phyloP scores from a whole-genome alignment of 495 filamentous ascomycete genomes.

The Peziza echinospora region DNA sequence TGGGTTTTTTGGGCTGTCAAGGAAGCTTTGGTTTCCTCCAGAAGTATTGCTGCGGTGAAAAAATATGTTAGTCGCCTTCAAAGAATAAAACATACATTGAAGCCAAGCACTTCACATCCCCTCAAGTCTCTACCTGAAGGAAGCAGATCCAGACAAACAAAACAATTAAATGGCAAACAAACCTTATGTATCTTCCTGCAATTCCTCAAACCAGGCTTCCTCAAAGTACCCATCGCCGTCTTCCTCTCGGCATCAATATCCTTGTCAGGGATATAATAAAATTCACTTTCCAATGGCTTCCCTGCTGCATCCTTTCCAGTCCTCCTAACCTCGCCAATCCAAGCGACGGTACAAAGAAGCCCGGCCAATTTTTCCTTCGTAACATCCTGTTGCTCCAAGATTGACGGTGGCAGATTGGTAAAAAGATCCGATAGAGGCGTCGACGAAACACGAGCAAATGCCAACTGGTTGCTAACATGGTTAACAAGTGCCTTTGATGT shows the following conservation, averaged over 20 bases:
- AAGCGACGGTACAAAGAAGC: conserved; percentile 48
- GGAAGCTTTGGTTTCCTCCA: conserved; percentile 53
- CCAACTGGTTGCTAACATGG: conserved; percentile 82
- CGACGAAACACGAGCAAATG: conserved; percentile 87
- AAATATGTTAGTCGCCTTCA: conserved; percentile 14
- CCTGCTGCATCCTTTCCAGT: conserved; percentile 93
- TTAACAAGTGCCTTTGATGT: conserved; percentile 34
- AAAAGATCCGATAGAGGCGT: conserved; percentile 75
- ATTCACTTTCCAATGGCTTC: conserved; percentile 82
- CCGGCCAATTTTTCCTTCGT: conserved; percentile 39
- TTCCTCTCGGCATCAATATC: conserved; percentile 61
- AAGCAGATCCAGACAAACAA: conserved; percentile 4
- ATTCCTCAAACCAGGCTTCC: conserved; percentile 68
- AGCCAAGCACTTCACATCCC: too few relatives aligned
- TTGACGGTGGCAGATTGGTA: conserved; percentile 53
- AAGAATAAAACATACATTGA: neutral
- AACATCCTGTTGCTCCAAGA: conserved; percentile 25
- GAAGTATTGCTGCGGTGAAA: conserved; percentile 77
- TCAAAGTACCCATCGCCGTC: conserved; percentile 60
- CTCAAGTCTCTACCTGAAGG: neutral
- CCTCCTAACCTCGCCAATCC: conserved; percentile 68
- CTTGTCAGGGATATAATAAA: conserved; percentile 86
- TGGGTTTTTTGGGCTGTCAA: neutral
- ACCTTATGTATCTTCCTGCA: conserved; percentile 91
- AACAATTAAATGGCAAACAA: conserved; percentile 1